phyloP scores from a whole-genome alignment of 179 eudicot genomes.

The Heliamphora pulchella region DNA sequence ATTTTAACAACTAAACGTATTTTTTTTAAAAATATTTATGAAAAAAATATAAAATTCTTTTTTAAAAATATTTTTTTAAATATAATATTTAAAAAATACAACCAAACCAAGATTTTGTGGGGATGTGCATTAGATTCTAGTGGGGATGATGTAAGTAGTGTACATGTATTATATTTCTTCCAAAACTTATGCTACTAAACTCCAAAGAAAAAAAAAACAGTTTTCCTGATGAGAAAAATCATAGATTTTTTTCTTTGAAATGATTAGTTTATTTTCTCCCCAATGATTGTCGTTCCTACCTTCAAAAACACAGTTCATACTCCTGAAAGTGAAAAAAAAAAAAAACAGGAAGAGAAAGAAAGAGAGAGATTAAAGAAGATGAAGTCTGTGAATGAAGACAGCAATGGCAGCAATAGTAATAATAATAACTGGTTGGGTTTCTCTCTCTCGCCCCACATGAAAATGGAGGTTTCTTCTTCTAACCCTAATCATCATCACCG shows the following conservation, averaged over 20 bases:
- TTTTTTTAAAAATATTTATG: too few species aligned
- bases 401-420: constrained; percentile 19
- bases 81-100: too few species aligned
- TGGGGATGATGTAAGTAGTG: too few species aligned
- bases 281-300: constrained; percentile 41
- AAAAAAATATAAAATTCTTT: too few species aligned
- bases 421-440: constrained; percentile 72
- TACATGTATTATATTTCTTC: constrained; percentile 16
- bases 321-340: background rate
- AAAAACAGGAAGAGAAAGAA: constrained; percentile 1
- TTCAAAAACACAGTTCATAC: constrained; percentile 13
- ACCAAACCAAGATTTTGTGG: background rate
- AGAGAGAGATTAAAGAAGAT: constrained; percentile 26
- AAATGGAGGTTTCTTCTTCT: constrained; percentile 34
- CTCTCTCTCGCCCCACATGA: constrained; percentile 53
- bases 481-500: constrained; percentile 16
- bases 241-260: too few species aligned
- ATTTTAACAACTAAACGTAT: too few species aligned
- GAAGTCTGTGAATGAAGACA: constrained; percentile 39
- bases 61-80: too few species aligned
- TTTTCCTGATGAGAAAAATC: too few species aligned
- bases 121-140: constrained; percentile 14
- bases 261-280: constrained; percentile 36
- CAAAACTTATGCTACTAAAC: constrained; percentile 17
- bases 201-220: constrained; percentile 19